Percentiles rank a stretch among this genome's conserved stretches.
Evolutionary conservation across 2,329 filamentous ascomycete genomes (phyloP).

Genomic region (Scytalidium lignicola): DNA sequence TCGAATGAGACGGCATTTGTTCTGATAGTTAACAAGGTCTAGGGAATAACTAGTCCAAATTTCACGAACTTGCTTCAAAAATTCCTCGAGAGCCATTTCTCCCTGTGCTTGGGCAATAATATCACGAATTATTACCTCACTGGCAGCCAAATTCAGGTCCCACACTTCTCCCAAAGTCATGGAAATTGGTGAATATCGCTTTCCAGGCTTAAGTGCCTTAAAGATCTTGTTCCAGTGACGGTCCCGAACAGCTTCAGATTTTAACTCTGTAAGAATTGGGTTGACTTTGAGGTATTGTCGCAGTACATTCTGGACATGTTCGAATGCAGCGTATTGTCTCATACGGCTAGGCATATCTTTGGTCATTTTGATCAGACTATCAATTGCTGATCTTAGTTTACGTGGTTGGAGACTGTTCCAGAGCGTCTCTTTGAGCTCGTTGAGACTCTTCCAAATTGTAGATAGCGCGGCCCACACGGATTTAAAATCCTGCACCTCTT

Average conservation of each 20-base stretch:
- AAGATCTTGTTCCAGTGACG: slow-evolving; percentile 98
- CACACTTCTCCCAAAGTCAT: slow-evolving; percentile 98
- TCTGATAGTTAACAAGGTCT: slow-evolving; percentile 95
- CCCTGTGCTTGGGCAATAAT: slow-evolving; percentile 95
- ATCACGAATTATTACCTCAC: slow-evolving; percentile 81
- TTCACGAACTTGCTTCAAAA: slow-evolving; percentile 91
- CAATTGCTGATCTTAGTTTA: slow-evolving; percentile 84
- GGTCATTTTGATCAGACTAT: slow-evolving; percentile 92
- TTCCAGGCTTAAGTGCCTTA: slow-evolving; percentile 87
- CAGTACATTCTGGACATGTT: slow-evolving; percentile 90
- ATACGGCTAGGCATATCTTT: slow-evolving; percentile 99
- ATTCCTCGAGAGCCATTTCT: slow-evolving; percentile 97
- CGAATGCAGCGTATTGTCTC: slow-evolving; percentile 99
- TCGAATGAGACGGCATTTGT: slow-evolving; percentile 93
- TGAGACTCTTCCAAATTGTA: slow-evolving; percentile 93
- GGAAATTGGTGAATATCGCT: slow-evolving; percentile 87
- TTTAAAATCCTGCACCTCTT: slow-evolving; percentile 98
- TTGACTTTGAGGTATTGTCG: slow-evolving; percentile 90
- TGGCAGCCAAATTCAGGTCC: slow-evolving; percentile 88
- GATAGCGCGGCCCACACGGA: slow-evolving; percentile 95
- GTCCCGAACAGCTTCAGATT: slow-evolving; percentile 93
- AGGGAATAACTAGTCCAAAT: slow-evolving; percentile 94
- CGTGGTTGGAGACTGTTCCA: slow-evolving; percentile 96
- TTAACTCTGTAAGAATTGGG: slow-evolving; percentile 78
- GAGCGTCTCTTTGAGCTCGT: slow-evolving; percentile 84